Evolutionary conservation across 2,329 filamentous ascomycete species (phyloP).

Genomic region (Cordyceps militaris): DNA sequence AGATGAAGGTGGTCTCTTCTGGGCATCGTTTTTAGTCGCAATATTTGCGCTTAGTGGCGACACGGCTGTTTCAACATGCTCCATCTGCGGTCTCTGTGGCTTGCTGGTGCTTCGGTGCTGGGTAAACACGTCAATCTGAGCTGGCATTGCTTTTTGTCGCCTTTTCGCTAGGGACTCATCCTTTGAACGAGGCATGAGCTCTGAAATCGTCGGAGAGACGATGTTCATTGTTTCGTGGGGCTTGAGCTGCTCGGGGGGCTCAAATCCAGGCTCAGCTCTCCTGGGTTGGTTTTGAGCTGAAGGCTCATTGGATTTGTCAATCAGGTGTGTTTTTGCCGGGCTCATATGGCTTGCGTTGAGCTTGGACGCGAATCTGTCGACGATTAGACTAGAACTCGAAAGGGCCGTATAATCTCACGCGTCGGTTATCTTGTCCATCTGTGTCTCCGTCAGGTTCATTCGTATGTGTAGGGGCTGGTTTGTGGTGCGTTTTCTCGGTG

Average conservation of each 20-base stretch:
- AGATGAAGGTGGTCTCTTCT: conserved; percentile 18
- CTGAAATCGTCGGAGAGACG: conserved; percentile 24
- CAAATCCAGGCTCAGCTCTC: not conserved
- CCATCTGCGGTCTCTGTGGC: conserved; percentile 5
- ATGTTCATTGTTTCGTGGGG: conserved; percentile 12
- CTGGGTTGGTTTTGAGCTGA: not conserved
- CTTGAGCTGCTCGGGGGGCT: not conserved
- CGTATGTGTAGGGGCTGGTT: conserved; percentile 38
- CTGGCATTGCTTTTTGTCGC: conserved; percentile 18
- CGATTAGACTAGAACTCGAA: conserved; percentile 13
- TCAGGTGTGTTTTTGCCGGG: not conserved
- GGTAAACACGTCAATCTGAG: conserved; percentile 3
- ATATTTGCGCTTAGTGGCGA: conserved; percentile 23
- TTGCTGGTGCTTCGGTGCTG: not conserved
- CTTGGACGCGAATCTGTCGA: conserved; percentile 16
- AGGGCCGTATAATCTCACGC: conserved; percentile 28
- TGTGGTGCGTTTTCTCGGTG: conserved; percentile 27
- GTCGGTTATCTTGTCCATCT: conserved; percentile 41
- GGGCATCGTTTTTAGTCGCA: conserved; percentile 12
- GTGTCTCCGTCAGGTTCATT: conserved; percentile 41
- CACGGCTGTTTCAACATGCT: conserved; percentile 14
- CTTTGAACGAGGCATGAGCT: conserved; percentile 23
- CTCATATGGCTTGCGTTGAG: conserved; percentile 21
- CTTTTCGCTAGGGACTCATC: conserved; percentile 24
- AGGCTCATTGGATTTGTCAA: conserved; percentile 14